Evolutionary conservation across 345 rosid species (phyloP), one percentile per base, ranked within the genome.

Genomic region (Lepidium africanum): DNA sequence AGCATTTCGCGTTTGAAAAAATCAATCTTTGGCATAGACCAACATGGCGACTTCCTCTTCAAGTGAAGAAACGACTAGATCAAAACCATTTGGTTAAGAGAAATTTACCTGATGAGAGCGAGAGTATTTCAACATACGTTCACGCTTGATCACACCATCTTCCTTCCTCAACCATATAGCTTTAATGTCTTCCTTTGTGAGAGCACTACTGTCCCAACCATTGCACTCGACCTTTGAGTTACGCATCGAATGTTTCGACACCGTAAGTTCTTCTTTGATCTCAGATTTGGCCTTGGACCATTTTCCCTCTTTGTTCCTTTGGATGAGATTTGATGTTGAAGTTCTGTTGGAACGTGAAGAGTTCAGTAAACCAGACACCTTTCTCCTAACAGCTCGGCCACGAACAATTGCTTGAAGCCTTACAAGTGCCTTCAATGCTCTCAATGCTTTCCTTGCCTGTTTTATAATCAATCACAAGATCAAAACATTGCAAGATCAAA

Each of bases 371-470:
- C n/a, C 37, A 37, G 54, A 48, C 27, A 69, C 23, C 54, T 74
- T 74, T 49, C 86, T 79, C 57, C 98, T 84, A 58, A 81, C 90
- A 33, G 83, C 87, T 77, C 73, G 67, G 9, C 97, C 98, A 10
- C 97, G 90, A 30, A 78, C 87, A 50, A 90, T 79, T 14, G 97
- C 96, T 84, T 93, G 98, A 42, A 93, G 90, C 84, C 76, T 87
- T 76, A 90, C 96, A 9, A 90, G 52, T 65, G 94, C 98, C 73
- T 86, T 88, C 17, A 93, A 62, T 21, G 97, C 98, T 10, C 90
- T 71, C 57, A 93, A 77, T 2, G 98, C 98, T 82, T 88, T 93
- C 82, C 89, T 90, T 0, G 97, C 98, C 98, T 93, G 76, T 73
- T 51, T 56, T 30, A 37, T 39, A 72, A 54, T 32, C 59, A 73